phyloP scores from a whole-genome alignment of 108 stramenopile genomes.

The Cylindrotheca closterium region DNA sequence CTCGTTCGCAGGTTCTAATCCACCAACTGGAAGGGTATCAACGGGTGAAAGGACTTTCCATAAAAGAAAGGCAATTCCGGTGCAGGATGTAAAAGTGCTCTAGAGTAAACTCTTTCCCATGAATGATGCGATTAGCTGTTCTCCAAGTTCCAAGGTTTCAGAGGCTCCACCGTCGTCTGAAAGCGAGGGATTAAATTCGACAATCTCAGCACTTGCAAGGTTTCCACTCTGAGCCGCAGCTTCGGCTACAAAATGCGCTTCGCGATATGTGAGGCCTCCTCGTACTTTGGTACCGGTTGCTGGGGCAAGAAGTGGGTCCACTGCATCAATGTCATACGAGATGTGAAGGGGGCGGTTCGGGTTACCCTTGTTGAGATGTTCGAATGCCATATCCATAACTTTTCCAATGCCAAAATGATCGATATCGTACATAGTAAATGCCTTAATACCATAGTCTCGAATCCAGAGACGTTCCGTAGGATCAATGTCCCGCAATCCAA shows the following conservation, averaged over 20 bases:
- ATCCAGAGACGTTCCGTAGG: constrained; percentile 83
- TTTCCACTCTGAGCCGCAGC: constrained; percentile 84
- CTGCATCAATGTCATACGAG: constrained; percentile 97
- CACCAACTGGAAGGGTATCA: too few relatives aligned
- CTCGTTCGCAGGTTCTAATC: too few relatives aligned
- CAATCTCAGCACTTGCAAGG: constrained; percentile 95
- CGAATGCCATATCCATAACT: constrained; percentile 93
- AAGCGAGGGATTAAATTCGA: constrained; percentile 94
- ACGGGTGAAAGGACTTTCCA: too few relatives aligned
- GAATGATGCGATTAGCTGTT: constrained; percentile 74
- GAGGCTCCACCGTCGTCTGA: constrained; percentile 72
- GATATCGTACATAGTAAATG: constrained; percentile 96
- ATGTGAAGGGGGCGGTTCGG: constrained; percentile 82
- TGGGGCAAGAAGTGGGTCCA: constrained; percentile 96
- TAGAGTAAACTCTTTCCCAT: constrained; percentile 78
- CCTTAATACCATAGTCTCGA: constrained; percentile 73
- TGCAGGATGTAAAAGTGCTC: background rate
- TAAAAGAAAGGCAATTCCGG: too few relatives aligned
- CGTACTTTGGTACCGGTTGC: constrained; percentile 97
- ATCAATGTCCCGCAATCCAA: constrained; percentile 97
- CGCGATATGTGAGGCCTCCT: constrained; percentile 97
- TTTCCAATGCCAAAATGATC: constrained; percentile 95
- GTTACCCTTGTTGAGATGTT: constrained; percentile 75
- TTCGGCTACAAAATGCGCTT: constrained; percentile 97
- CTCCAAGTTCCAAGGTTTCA: constrained; percentile 83